Evolutionary conservation across 2,329 filamentous ascomycete genomes (phyloP), one percentile per base, ranked within the genome.

Genomic region (Phialophora expanda): DNA sequence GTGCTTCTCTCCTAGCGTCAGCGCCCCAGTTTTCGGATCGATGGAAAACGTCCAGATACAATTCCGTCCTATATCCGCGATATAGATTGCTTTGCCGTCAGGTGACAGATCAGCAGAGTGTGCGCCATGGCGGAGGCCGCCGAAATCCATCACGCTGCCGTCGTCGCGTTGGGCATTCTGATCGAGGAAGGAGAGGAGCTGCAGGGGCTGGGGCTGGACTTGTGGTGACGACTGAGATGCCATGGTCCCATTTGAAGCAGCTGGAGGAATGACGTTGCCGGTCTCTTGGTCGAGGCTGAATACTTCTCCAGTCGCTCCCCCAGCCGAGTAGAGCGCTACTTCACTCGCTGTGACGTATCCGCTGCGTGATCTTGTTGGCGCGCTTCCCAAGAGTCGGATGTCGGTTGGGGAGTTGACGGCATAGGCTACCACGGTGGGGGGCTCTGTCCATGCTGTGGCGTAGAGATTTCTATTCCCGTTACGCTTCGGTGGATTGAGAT

Each of bases 31-130:
- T 32, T 17, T 26, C 22, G 56, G 44, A n/a, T 63, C 62, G n/a
- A 72, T 61, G 17, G 66, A 56, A 48, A 65, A 73, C 7, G 69
- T 70, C 70, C 70, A 73, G 58, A 73, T 72, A 57, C 70, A 72
- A 61, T 73, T 71, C 2, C 71, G 69, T 2, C 74, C 73, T 2
- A 74, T 75, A 66, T 75, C 73, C 0, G 73, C 73, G 5, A 75
- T 56, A 55, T 75, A 75, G 9, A 75, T 57, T 3, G 68, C 66
- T 17, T 60, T 56, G 14, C 70, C 69, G 53, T 71, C 66, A 0
- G 73, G 73, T 6, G 70, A 72, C 11, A 75, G 66, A 38, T 74
- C 73, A 2, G 73, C 67, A 11, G 67, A 69, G 62, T 75, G 74
- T 1, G 74, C 69, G 38, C 71, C 71, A 61, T 73, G 71, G 4